Evolutionary conservation across 768 basidiomycete species (phyloP), one percentile per base, ranked within the genome.

Genomic region (Pleurotus citrinopileatus): DNA sequence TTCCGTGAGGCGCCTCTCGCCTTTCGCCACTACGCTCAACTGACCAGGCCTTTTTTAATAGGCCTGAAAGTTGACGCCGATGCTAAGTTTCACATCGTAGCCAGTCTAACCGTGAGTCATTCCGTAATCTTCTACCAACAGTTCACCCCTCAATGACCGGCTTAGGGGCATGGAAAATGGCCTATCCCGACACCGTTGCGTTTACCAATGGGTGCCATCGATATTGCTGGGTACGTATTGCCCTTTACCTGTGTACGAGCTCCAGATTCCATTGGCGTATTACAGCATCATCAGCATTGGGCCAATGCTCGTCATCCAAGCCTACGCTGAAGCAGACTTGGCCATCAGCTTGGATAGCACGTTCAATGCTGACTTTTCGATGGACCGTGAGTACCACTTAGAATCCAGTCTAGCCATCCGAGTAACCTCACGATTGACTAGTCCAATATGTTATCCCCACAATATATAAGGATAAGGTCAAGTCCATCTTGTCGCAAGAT

Each of bases 371-470:
- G 17, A 47, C 27, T 47, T 47, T 13, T 15, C n/a, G n/a, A 27
- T 47, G n/a, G 45, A 47, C 26, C 45, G 45, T 26, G 29, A 26
- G 25, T 47, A 9, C 10, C 22, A 15, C 15, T 29, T 47, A 26
- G n/a, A 15, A 9, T 20, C 15, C n/a, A 4, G 19, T n/a, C 45
- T 27, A 15, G 10, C 25, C n/a, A 7, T 27, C 38, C 17, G 38
- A 19, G 17, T 40, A 40, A n/a, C 45, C 9, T n/a, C 6, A n/a
- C 45, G 12, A 13, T 32, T 34, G 32, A 34, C 32, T 34, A 47
- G 45, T 47, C n/a, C 45, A 47, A 28, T 47, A 47, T 17, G 45
- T 47, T n/a, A 47, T 47, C 23, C 45, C 45, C 9, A 5, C 6
- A 5, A 12, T 12, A 13, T 47, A 47, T 13, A 47, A 32, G 17